Evolutionary conservation across 768 basidiomycete species (phyloP), one percentile per base, ranked within the genome.

Genomic region (Agaricus subrufescens): DNA sequence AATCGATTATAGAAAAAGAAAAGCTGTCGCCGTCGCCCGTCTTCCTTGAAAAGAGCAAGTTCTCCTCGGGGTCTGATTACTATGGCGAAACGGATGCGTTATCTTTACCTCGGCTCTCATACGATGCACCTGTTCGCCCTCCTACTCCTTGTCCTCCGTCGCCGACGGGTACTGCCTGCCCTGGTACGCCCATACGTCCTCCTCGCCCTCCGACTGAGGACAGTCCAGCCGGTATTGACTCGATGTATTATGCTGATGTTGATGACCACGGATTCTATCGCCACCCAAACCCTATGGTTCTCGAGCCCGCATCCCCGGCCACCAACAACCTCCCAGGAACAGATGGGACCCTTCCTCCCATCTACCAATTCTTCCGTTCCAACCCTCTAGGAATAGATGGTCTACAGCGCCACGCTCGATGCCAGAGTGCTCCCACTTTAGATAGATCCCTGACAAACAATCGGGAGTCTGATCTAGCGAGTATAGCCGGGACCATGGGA

Each of bases 181-280:
- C 31, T 31, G 29, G 51, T 37, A 50, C 53, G 1, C 61, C 58
- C 7, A 25, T 60, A 3, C 47, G 61, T 10, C 61, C 61, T 2
- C 56, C 58, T 39, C 61, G 58, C 1, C 61, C 61, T 0, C 61
- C 58, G 2, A 58, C 54, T 4, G 50, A 46, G 1, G 61, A 62
- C n/a, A 59, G 61, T 40, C 59, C 61, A 9, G 56, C 56, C 11
- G 42, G 23, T 38, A 56, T 56, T 11, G 48, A 50, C 15, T 56
- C 55, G 10, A 37, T 45, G 11, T 56, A 50, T 30, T 56, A 50
- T 37, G 55, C 43, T 1, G 55, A 56, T 15, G 48, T 56, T 15
- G 49, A 56, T 14, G 49, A 56, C 38, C 43, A 23, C 4, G 42
- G 31, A 4, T 56, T 56, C 25, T 56, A 56, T 30, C 40, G 48